Evolutionary conservation across 2,329 filamentous ascomycete genomes (phyloP).

Genomic region (Fusarium buxicola): DNA sequence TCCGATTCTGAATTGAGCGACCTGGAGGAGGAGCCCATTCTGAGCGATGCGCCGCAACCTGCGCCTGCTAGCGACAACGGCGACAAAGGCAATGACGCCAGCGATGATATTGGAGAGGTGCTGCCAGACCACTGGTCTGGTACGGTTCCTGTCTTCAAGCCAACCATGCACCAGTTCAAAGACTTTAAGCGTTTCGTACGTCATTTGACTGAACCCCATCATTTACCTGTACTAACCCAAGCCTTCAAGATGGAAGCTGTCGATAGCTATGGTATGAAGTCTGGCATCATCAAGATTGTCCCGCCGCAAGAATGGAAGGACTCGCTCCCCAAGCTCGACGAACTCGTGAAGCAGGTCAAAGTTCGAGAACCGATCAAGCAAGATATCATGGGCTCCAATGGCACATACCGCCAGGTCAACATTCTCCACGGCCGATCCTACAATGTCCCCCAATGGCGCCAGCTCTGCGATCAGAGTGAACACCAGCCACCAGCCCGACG

Average conservation of each 20-base stretch:
- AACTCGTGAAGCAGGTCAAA: conserved; percentile 88
- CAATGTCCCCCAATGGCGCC: conserved; percentile 95
- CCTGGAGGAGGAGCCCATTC: conserved; percentile 66
- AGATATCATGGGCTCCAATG: conserved; percentile 95
- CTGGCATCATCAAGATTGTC: conserved; percentile 95
- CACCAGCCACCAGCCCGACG: conserved; percentile 94
- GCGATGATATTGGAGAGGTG: conserved; percentile 79
- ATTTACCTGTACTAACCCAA: conserved; percentile 42
- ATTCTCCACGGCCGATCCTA: conserved; percentile 96
- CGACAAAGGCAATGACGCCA: conserved; percentile 54
- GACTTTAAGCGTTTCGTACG: conserved; percentile 92
- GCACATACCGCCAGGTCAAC: conserved; percentile 96
- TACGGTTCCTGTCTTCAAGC: conserved; percentile 92
- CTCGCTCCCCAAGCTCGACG: conserved; percentile 79
- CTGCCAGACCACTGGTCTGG: conserved; percentile 91
- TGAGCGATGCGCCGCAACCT: conserved; percentile 49
- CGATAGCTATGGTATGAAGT: conserved; percentile 96
- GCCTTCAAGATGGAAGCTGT: conserved; percentile 77
- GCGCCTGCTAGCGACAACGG: conserved; percentile 42
- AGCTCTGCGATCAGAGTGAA: conserved; percentile 92
- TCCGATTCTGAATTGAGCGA: conserved; percentile 76
- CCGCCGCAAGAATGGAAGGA: conserved; percentile 94
- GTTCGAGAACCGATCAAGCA: conserved; percentile 98
- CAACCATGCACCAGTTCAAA: conserved; percentile 93
- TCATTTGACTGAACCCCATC: conserved; percentile 28